These are phyloP conservation scores for Spinacia oleracea DNA, from an alignment of 179 eudicot genomes.

Conservation along the genomic window DNA sequence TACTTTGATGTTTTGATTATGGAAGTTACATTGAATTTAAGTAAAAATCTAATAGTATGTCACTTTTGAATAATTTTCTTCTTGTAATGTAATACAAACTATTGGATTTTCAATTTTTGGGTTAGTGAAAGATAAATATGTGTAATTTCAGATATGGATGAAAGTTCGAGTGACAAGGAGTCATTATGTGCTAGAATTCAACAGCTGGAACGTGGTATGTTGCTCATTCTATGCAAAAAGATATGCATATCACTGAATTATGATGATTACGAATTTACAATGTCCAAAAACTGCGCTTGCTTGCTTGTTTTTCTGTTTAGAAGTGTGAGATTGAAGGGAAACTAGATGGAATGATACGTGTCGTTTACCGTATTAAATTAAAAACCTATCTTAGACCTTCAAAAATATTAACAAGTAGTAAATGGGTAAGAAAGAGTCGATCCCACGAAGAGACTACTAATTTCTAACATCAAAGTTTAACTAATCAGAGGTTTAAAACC, in stretches of 20 bases:
- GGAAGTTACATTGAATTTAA: background rate
- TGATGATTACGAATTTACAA: background rate
- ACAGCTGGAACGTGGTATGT: constrained; percentile 71
- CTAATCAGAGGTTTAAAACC: no score
- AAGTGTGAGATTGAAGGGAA: background rate
- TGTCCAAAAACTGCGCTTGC: background rate
- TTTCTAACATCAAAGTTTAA: no score
- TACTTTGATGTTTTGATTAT: background rate
- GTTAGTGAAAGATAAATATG: background rate
- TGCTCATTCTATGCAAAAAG: constrained; percentile 8
- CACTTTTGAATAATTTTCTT: background rate
- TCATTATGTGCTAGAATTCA: constrained; percentile 64
- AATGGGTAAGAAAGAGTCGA: no score
- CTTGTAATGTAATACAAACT: background rate
- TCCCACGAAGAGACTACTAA: no score
- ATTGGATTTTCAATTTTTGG: background rate
- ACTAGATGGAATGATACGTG: no score
- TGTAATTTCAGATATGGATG: constrained; percentile 56
- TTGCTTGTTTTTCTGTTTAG: background rate
- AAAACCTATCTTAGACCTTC: no score
- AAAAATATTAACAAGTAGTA: no score
- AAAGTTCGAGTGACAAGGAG: constrained; percentile 43
- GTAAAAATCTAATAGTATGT: background rate
- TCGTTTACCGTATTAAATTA: no score
- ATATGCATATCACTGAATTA: background rate